Conservation (phyloP, 1,284 basidiomycete genomes). For the Apiotrichum siamense region DNA sequence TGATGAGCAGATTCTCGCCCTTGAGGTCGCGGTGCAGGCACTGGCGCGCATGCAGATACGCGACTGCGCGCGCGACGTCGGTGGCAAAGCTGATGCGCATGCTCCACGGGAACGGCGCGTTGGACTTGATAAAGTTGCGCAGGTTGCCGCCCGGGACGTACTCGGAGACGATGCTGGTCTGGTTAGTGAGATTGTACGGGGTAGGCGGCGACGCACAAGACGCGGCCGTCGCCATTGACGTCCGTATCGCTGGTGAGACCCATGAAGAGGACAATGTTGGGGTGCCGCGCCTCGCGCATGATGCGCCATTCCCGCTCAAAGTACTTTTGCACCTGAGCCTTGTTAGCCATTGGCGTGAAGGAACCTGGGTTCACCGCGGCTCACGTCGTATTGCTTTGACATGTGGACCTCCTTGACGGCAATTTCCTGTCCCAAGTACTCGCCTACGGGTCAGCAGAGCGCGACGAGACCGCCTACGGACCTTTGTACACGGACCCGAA, state of each 20-base stretch:
- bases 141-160: constrained; percentile 70
- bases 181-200: background rate
- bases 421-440: constrained; percentile 89
- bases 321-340: constrained; percentile 71
- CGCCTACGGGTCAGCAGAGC: constrained; percentile 51
- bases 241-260: constrained; percentile 82
- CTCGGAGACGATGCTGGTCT: constrained; percentile 68
- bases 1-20: constrained; percentile 93
- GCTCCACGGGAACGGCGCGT: constrained; percentile 75
- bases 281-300: constrained; percentile 83
- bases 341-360: background rate
- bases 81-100: constrained; percentile 88
- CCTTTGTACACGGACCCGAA: constrained; percentile 92
- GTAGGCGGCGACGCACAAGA: constrained; percentile 50
- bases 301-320: constrained; percentile 96
- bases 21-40: constrained; percentile 74
- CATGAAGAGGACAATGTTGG: constrained; percentile 90
- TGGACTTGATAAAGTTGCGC: constrained; percentile 73
- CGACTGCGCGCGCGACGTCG: constrained; percentile 87
- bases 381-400: constrained; percentile 74
- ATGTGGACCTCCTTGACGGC: constrained; percentile 93
- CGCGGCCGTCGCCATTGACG: constrained; percentile 70
- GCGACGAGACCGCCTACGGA: constrained; percentile 29
- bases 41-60: constrained; percentile 84
- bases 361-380: constrained; percentile 1